Evolutionary conservation across 768 basidiomycete genomes (phyloP).

Genomic region (Calocybe gangraenosa): DNA sequence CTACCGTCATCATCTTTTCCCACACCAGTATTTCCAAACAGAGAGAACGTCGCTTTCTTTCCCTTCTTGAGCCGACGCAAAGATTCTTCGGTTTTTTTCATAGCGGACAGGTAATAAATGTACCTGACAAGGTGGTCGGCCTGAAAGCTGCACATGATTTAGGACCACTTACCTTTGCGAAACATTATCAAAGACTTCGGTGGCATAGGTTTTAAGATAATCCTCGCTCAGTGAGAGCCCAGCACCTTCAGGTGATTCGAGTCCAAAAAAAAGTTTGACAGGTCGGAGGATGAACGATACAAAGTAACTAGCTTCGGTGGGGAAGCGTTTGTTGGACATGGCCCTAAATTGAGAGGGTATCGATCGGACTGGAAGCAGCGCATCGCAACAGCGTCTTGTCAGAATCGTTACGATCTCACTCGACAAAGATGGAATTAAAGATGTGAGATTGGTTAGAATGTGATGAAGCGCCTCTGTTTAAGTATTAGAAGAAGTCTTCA

Average conservation of each 20-base stretch:
- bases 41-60: conserved; percentile 71
- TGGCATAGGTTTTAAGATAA: conserved; percentile 45
- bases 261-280: conserved; percentile 67
- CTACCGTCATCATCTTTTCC: conserved; percentile 63
- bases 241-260: conserved; percentile 51
- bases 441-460: conserved; percentile 43
- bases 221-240: conserved; percentile 56
- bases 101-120: conserved; percentile 69
- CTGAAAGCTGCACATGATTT: background rate
- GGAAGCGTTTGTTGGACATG: conserved; percentile 67
- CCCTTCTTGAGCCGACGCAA: conserved; percentile 83
- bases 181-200: conserved; percentile 68
- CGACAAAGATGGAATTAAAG: conserved; percentile 55
- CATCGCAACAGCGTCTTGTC: conserved; percentile 78
- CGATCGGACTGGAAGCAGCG: conserved; percentile 77
- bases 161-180: conserved; percentile 48
- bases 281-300: conserved; percentile 79
- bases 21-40: conserved; percentile 58
- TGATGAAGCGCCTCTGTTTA: conserved; percentile 56
- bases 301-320: conserved; percentile 84
- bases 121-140: conserved; percentile 46
- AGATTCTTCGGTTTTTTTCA: conserved; percentile 92
- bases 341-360: conserved; percentile 91
- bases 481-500: conserved; percentile 4
- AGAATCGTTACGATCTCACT: conserved; percentile 68